Conservation (phyloP, 2,329 filamentous ascomycete species). For the Penicillium sp. region DNA sequence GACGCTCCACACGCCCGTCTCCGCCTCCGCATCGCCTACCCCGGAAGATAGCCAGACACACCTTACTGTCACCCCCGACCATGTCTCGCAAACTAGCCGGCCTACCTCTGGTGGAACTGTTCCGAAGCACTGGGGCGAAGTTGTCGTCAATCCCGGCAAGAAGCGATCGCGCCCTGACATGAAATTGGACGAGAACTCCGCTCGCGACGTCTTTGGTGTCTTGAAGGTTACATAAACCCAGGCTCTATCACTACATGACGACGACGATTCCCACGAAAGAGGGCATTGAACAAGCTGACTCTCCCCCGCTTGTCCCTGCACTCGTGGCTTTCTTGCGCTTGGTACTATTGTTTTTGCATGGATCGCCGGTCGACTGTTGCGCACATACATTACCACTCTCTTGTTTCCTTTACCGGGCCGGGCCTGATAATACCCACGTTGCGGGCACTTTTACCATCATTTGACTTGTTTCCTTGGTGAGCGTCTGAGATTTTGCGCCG, state of each 20-base stretch:
- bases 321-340: not conserved
- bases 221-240: slow-evolving; percentile 29
- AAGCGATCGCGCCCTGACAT: slow-evolving; percentile 28
- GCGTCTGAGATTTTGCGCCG: not conserved
- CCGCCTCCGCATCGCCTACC: slow-evolving; percentile 21
- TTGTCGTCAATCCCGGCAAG: slow-evolving; percentile 39
- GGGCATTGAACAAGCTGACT: slow-evolving; percentile 1
- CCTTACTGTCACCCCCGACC: slow-evolving; percentile 12
- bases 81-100: slow-evolving; percentile 11
- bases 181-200: slow-evolving; percentile 18
- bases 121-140: slow-evolving; percentile 43
- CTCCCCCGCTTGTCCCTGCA: not conserved
- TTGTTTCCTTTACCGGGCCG: slow-evolving; percentile 9
- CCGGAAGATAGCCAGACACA: slow-evolving; percentile 13
- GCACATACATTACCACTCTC: slow-evolving; percentile 19
- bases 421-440: slow-evolving; percentile 21
- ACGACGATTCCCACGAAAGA: slow-evolving; percentile 14
- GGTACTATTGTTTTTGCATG: slow-evolving; percentile 15
- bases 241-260: slow-evolving; percentile 8
- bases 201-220: slow-evolving; percentile 38
- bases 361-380: slow-evolving; percentile 29
- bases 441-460: slow-evolving; percentile 11
- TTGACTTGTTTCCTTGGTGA: not conserved
- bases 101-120: slow-evolving; percentile 22
- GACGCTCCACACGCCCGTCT: slow-evolving; percentile 29